A percentile compares a stretch with the other conserved stretches of the same genome.
Evolutionary conservation across 345 rosid species (phyloP).

Genomic region (Adansonia digitata): DNA sequence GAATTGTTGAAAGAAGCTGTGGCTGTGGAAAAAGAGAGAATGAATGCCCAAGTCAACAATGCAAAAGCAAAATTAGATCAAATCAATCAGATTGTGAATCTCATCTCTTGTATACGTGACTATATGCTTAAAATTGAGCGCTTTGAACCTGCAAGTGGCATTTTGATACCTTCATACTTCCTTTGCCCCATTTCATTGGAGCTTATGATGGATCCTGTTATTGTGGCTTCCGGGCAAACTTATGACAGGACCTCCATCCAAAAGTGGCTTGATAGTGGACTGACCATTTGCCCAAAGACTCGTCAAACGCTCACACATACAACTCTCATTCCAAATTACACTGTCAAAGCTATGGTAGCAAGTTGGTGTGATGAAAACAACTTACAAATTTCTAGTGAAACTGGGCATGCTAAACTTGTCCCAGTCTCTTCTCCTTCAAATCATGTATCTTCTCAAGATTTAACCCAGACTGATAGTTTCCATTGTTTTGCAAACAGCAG

Average conservation of each 20-base stretch:
- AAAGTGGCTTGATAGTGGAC: constrained; percentile 81
- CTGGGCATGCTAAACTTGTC: constrained; percentile 27
- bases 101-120: constrained; percentile 57
- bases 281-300: constrained; percentile 81
- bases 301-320: constrained; percentile 55
- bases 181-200: constrained; percentile 85
- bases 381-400: constrained; percentile 31
- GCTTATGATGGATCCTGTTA: constrained; percentile 92
- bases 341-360: constrained; percentile 84
- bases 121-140: constrained; percentile 55
- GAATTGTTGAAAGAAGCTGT: constrained; percentile 76
- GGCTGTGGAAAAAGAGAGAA: constrained; percentile 76
- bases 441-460: constrained; percentile 43
- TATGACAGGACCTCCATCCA: constrained; percentile 84
- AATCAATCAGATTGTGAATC: constrained; percentile 45
- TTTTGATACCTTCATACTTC: constrained; percentile 67
- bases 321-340: constrained; percentile 83
- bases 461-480: constrained; percentile 46
- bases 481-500: constrained; percentile 43
- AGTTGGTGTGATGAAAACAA: constrained; percentile 77
- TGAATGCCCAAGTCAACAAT: constrained; percentile 31
- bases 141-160: constrained; percentile 52
- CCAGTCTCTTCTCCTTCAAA: constrained; percentile 36
- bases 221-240: constrained; percentile 95
- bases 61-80: constrained; percentile 35